Evolutionary conservation across 1,284 basidiomycete species (phyloP).

Genomic region (Ustilago esculenta): DNA sequence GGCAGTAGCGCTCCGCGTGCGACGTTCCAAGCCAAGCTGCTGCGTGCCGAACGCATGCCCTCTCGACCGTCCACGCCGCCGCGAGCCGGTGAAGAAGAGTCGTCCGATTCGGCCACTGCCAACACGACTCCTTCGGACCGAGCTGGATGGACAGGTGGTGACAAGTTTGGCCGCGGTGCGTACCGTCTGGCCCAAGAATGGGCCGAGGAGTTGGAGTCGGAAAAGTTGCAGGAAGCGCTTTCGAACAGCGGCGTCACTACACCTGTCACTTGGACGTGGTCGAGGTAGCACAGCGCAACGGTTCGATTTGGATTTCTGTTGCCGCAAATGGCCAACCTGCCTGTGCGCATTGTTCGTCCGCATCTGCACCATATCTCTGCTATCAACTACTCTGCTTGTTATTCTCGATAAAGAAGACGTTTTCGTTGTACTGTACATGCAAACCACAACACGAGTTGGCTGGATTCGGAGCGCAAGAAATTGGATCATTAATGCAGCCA

Average conservation of each 20-base stretch:
- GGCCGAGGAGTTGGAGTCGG: slow-evolving; percentile 35
- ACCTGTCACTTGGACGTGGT: slow-evolving; percentile 48
- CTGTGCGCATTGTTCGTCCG: too few species aligned
- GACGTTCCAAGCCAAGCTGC: slow-evolving; percentile 42
- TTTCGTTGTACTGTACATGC: too few species aligned
- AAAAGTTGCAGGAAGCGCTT: slow-evolving; percentile 43
- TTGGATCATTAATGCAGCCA: too few species aligned
- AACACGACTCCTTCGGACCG: slow-evolving; percentile 38
- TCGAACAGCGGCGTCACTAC: slow-evolving; percentile 45
- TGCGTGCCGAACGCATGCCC: slow-evolving; percentile 46
- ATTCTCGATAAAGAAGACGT: too few species aligned
- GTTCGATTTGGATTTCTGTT: too few species aligned
- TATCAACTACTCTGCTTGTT: too few species aligned
- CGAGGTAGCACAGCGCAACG: slow-evolving; percentile 34
- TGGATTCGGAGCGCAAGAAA: too few species aligned
- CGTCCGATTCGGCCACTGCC: slow-evolving; percentile 28
- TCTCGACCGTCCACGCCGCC: slow-evolving; percentile 37
- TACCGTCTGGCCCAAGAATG: slow-evolving; percentile 42
- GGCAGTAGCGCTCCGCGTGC: slow-evolving; percentile 36
- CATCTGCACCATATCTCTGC: too few species aligned
- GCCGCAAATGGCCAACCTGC: too few species aligned
- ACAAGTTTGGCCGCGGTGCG: slow-evolving; percentile 39
- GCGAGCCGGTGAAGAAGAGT: slow-evolving; percentile 23
- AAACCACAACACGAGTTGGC: too few species aligned
- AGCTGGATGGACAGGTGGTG: slow-evolving; percentile 46